phyloP scores from a whole-genome alignment of 2,329 filamentous ascomycete species.

The Penicillium italicum region DNA sequence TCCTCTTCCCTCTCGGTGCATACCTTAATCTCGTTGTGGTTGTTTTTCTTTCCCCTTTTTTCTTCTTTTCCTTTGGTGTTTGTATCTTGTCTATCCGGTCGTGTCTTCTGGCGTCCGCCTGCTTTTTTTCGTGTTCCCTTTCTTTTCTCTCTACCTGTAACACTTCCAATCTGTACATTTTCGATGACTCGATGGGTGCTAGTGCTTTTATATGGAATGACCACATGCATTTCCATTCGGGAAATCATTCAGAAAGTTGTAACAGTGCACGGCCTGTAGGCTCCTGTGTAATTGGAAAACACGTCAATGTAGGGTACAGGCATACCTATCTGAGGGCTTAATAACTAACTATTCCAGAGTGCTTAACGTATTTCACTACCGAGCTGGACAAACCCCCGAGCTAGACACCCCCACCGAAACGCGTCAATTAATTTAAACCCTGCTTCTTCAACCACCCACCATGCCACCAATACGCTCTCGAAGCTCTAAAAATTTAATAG shows the following conservation, averaged over 20 bases:
- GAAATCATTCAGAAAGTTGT: not conserved
- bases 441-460: not conserved
- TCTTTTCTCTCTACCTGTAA: slow-evolving; percentile 17
- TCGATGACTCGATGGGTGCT: slow-evolving; percentile 30
- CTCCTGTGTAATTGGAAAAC: not conserved
- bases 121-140: slow-evolving; percentile 11
- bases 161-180: slow-evolving; percentile 29
- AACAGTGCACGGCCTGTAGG: not conserved
- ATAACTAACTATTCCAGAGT: no score
- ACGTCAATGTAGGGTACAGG: not conserved
- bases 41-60: slow-evolving; percentile 3
- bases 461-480: not conserved
- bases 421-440: not conserved
- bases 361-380: no score
- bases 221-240: slow-evolving; percentile 16
- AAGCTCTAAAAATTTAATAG: not conserved
- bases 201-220: slow-evolving; percentile 19
- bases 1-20: slow-evolving; percentile 19
- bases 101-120: slow-evolving; percentile 15
- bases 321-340: no score
- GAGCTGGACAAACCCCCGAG: no score
- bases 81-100: slow-evolving; percentile 9
- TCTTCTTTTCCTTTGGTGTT: slow-evolving; percentile 11
- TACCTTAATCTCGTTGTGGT: slow-evolving; percentile 10
- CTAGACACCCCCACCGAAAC: not conserved